Evolutionary conservation across 176 grass and related monocot species (phyloP).

Genomic region (maize (Zea mays)): DNA sequence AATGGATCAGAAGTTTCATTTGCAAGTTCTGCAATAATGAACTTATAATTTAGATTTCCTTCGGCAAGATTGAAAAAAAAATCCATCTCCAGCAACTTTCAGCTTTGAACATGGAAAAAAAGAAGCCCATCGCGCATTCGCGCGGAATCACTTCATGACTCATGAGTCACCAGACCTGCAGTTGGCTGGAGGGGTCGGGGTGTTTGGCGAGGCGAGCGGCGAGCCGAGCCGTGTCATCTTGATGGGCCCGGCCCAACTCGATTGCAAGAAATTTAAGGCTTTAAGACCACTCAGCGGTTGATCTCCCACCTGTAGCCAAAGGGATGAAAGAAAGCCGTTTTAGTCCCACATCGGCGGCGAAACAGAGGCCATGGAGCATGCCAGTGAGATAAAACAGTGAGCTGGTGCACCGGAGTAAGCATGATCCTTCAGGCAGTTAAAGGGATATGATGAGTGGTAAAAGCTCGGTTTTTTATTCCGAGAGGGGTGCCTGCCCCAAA

Average conservation of each 20-base stretch:
- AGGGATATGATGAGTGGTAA: conserved; percentile 44
- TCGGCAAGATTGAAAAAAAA: too few relatives aligned
- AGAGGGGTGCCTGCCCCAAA: conserved; percentile 43
- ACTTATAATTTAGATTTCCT: too few relatives aligned
- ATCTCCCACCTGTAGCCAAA: background rate
- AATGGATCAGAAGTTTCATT: too few relatives aligned
- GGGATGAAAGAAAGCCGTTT: background rate
- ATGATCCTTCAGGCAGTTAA: conserved; percentile 60
- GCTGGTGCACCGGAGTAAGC: accelerated
- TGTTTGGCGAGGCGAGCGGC: background rate
- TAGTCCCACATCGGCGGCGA: conserved; percentile 25
- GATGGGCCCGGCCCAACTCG: background rate
- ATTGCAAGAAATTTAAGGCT: background rate
- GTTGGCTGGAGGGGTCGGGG: too few relatives aligned
- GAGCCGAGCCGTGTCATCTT: background rate
- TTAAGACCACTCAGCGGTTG: background rate
- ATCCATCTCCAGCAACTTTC: too few relatives aligned
- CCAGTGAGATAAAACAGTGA: accelerated
- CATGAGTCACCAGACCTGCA: too few relatives aligned
- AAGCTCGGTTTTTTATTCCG: background rate
- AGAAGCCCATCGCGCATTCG: too few relatives aligned
- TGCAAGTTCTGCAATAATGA: too few relatives aligned
- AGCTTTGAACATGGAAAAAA: too few relatives aligned
- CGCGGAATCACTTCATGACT: too few relatives aligned
- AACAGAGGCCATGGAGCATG: accelerated